Evolutionary conservation across 768 basidiomycete genomes (phyloP), one percentile per base, ranked within the genome.

Genomic region (Dentipellis sp.): DNA sequence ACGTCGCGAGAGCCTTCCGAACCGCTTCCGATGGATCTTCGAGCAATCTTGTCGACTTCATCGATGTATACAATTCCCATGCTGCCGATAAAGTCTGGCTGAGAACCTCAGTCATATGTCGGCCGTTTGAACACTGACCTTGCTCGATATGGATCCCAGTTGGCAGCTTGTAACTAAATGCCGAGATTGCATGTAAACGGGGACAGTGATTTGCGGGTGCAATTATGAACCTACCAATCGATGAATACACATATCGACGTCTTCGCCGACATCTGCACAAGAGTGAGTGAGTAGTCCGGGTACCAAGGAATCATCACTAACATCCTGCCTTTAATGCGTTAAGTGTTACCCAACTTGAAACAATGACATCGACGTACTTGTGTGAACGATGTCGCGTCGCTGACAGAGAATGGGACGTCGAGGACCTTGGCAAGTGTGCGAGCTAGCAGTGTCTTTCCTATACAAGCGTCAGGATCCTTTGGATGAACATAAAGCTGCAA

Each of bases 31-130:
- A 64, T 63, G 12, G 67, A 61, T 63, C 81, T 86, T 50, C 82
- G 79, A 12, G 92, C 88, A 57, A 97, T 84, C 72, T 98, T 97
- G 73, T 97, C 95, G 1, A 94, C 75, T 72, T 98, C 95, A 64
- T 98, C 95, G 49, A 98, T 94, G 66, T 95, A 95, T 35, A 97
- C 86, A 58, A 98, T 97, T 6, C 94, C 94, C 67, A 84, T 84
- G 65, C 91, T 94, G 56, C n/a, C 45, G 39, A 47, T 39, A 4
- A 37, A 50, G 38, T 49, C 50, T 61, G 17, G 3, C 49, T 53
- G 38, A 58, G 40, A 35, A 42, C 14, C 19, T 14, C 14, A 50
- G 46, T 39, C 57, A n/a, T 50, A 49, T 46, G 21, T 60, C 29
- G 52, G 37, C 17, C n/a, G 34, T 39, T 50, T 21, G 53, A 2